Evolutionary conservation across 108 stramenopile genomes (phyloP), one percentile per base, ranked within the genome.

Genomic region (Cylindrotheca closterium): DNA sequence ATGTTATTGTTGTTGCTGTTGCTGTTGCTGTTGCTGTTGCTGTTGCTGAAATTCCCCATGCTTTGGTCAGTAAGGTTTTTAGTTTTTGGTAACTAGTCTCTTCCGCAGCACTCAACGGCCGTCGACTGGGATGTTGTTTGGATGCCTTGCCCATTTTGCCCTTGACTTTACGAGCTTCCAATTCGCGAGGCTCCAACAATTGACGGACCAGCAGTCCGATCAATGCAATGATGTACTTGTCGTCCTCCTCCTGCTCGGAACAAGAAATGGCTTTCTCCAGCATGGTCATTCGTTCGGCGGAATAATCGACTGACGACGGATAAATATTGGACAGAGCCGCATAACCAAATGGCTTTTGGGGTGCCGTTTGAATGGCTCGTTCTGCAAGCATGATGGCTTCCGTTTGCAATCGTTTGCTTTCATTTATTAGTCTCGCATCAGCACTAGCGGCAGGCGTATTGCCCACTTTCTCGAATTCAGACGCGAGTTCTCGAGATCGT

Each of bases 121-220:
- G 70, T 22, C 30, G 23, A 19, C 26, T 47, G 19, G 69, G 63
- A 60, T 71, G 63, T 3, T 33, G n/a, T 27, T 37, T 30, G 17
- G 54, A 50, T 2, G 52, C 55, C 25, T 57, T 68, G 23, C 64
- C 53, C 12, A 58, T 19, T 37, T 22, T 53, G 22, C 68, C 70
- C 30, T 50, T 26, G 12, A 63, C 54, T 24, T 3, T 53, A 27
- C 45, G 45, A 25, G 59, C 46, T 31, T 74, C 73, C 32, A 71
- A 60, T 12, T 70, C 42, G 47, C 78, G 67, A 30, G 67, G 66
- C 37, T 79, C 78, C 30, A 71, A 12, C 0, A 79, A 49, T 0
- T 63, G 51, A 5, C 70, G 65, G 1, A 79, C 63, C 54, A 58
- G 45, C 3, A 59, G 30, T 28, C 53, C 53, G 21, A 56, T 55